A percentile compares a stretch with the other conserved stretches of the same genome.
Evolutionary conservation across 768 basidiomycete species (phyloP).

Genomic region (Suillus weaverae): DNA sequence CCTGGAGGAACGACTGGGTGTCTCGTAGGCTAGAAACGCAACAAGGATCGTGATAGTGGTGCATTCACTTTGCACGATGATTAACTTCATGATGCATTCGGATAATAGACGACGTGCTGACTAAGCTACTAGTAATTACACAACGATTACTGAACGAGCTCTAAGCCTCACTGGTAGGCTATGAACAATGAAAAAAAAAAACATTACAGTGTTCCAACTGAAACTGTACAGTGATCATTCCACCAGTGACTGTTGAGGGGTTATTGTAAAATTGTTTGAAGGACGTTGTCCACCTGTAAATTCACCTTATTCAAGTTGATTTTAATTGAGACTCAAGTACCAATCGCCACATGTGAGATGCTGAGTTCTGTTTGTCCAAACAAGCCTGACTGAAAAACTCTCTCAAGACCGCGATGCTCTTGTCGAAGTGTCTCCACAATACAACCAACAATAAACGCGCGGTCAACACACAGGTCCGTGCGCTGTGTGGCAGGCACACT

Average conservation of each 20-base stretch:
- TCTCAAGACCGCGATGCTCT: constrained; percentile 4
- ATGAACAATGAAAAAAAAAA: background rate
- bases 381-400: constrained; percentile 5
- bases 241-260: background rate
- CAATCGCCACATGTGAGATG: constrained; percentile 1
- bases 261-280: background rate
- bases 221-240: background rate
- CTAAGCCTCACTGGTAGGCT: background rate
- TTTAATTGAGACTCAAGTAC: background rate
- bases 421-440: constrained; percentile 7
- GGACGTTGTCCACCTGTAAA: background rate
- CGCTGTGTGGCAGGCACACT: constrained; percentile 30
- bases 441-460: constrained; percentile 22
- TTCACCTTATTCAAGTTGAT: background rate
- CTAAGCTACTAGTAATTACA: too few relatives aligned
- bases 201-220: background rate
- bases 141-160: too few relatives aligned
- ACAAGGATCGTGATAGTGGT: too few relatives aligned
- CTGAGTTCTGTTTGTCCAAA: constrained; percentile 9
- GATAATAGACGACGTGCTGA: background rate
- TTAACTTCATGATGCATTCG: background rate
- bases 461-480: constrained; percentile 35
- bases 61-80: background rate
- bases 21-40: background rate
- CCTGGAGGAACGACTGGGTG: too few relatives aligned